Conservation (phyloP, 495 filamentous ascomycete species). For the Rusavskia elegans region DNA sequence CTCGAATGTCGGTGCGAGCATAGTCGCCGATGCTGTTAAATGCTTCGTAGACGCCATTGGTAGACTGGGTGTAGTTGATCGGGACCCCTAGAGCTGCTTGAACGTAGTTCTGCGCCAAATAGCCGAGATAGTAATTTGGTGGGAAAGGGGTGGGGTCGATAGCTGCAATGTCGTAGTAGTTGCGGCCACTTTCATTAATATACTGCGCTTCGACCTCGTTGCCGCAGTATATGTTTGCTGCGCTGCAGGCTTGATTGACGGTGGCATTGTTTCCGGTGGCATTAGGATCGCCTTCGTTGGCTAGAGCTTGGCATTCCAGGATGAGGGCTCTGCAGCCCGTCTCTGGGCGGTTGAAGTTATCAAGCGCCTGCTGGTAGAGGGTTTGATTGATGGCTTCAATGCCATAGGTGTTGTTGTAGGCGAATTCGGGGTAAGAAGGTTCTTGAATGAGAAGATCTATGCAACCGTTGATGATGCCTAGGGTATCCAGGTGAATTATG, state of each 20-base stretch:
- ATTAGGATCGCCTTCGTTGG: slow-evolving; percentile 25
- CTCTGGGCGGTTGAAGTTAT: slow-evolving; percentile 26
- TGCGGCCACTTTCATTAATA: slow-evolving; percentile 21
- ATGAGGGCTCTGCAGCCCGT: slow-evolving; percentile 46
- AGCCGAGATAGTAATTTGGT: slow-evolving; percentile 42
- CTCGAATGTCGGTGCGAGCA: slow-evolving; percentile 26
- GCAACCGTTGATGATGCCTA: slow-evolving; percentile 54
- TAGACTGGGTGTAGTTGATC: slow-evolving; percentile 48
- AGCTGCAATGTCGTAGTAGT: slow-evolving; percentile 49
- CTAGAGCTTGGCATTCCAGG: slow-evolving; percentile 26
- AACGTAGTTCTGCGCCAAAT: slow-evolving; percentile 44
- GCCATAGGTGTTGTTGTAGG: slow-evolving; percentile 62
- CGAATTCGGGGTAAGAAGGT: slow-evolving; percentile 49
- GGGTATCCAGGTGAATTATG: slow-evolving; percentile 31
- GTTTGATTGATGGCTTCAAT: slow-evolving; percentile 45
- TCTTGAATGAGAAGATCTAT: slow-evolving; percentile 57
- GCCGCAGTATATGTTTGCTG: slow-evolving; percentile 23
- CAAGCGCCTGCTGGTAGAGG: slow-evolving; percentile 28
- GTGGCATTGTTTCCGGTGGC: slow-evolving; percentile 28
- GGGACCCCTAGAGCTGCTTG: slow-evolving; percentile 47
- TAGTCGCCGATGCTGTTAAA: slow-evolving; percentile 36
- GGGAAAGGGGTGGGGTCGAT: slow-evolving; percentile 44
- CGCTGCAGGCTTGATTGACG: slow-evolving; percentile 24
- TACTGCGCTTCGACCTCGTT: slow-evolving; percentile 25
- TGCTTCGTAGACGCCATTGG: slow-evolving; percentile 27